These are phyloP conservation scores for Sarocladium kiliense DNA, from an alignment of 2,329 filamentous ascomycete species.

Conservation along the genomic window DNA sequence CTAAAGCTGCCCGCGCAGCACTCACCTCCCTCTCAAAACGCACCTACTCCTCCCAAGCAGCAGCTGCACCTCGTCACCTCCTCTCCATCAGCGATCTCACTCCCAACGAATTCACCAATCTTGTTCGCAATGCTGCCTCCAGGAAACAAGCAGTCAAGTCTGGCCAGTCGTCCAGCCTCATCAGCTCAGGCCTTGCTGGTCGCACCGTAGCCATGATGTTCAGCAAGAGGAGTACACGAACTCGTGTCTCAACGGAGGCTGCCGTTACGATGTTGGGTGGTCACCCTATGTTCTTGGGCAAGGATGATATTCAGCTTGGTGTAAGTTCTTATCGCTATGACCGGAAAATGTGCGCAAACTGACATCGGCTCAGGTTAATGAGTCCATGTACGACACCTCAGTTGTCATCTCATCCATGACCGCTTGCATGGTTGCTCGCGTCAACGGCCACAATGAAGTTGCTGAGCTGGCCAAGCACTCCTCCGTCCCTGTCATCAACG, in stretches of 20 bases:
- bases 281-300: constrained; percentile 93
- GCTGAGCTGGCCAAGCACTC: constrained; percentile 65
- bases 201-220: constrained; percentile 94
- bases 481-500: constrained; percentile 78
- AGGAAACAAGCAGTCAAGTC: constrained; percentile 77
- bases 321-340: constrained; percentile 40
- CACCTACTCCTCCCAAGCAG: constrained; percentile 32
- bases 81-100: constrained; percentile 87
- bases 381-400: constrained; percentile 89
- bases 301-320: constrained; percentile 92
- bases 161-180: constrained; percentile 44
- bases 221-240: constrained; percentile 91
- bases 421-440: constrained; percentile 75
- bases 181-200: constrained; percentile 61
- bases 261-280: constrained; percentile 86
- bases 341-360: not conserved
- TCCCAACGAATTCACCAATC: constrained; percentile 69
- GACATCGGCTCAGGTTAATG: constrained; percentile 61
- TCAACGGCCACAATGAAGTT: constrained; percentile 72
- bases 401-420: constrained; percentile 93
- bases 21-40: constrained; percentile 33
- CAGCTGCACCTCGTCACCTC: constrained; percentile 66
- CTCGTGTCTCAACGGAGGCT: constrained; percentile 87
- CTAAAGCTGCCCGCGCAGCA: constrained; percentile 28
- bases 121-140: constrained; percentile 75